Conservation (phyloP, 2,329 filamentous ascomycete genomes). For the Grosmannia huntii region DNA sequence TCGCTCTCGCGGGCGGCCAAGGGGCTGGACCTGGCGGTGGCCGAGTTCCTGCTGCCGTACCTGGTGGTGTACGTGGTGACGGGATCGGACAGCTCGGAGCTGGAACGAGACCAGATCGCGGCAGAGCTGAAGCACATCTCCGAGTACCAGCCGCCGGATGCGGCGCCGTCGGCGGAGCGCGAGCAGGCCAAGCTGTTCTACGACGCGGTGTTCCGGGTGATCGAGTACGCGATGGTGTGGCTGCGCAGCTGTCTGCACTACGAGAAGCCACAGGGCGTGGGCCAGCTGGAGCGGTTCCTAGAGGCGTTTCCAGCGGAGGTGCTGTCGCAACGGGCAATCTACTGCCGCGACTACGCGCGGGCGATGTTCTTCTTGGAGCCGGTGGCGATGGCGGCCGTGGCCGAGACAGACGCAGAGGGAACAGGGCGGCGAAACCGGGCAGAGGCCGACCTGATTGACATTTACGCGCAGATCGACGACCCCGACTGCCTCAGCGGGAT, state of each 20-base stretch:
- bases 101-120: slow-evolving; percentile 53
- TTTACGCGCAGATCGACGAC: slow-evolving; percentile 96
- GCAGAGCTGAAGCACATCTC: slow-evolving; percentile 65
- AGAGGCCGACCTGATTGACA: slow-evolving; percentile 72
- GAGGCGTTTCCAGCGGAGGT: slow-evolving; percentile 60
- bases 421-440: slow-evolving; percentile 37
- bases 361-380: slow-evolving; percentile 93
- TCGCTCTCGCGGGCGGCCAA: slow-evolving; percentile 72
- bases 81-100: slow-evolving; percentile 34
- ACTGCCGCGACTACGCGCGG: slow-evolving; percentile 84
- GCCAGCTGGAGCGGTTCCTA: slow-evolving; percentile 37
- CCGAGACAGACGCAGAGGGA: slow-evolving; percentile 32
- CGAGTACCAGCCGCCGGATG: slow-evolving; percentile 39
- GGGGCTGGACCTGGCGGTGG: slow-evolving; percentile 73
- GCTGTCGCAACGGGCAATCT: slow-evolving; percentile 69
- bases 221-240: slow-evolving; percentile 91
- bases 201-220: slow-evolving; percentile 76
- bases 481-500: slow-evolving; percentile 94
- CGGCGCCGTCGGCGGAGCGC: slow-evolving; percentile 45
- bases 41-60: slow-evolving; percentile 82
- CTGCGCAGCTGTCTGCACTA: slow-evolving; percentile 62
- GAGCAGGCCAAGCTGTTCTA: slow-evolving; percentile 77
- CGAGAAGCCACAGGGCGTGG: slow-evolving; percentile 42
- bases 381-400: slow-evolving; percentile 39
- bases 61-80: slow-evolving; percentile 72